These are phyloP conservation scores for Neurospora hispaniola DNA, from an alignment of 495 filamentous ascomycete species.

Conservation along the genomic window DNA sequence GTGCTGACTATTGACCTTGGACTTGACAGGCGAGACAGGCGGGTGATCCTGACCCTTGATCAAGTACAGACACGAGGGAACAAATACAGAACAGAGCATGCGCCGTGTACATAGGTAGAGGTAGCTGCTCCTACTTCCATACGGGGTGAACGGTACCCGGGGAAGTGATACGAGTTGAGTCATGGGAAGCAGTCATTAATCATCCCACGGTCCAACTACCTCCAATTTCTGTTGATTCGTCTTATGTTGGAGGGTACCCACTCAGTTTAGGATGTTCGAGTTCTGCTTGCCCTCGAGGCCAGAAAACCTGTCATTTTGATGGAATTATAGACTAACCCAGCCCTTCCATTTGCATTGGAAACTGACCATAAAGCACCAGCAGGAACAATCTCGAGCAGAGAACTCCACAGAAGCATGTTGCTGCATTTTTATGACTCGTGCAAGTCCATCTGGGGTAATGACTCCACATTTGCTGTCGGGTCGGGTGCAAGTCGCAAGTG, in stretches of 20 bases:
- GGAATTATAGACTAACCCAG: not conserved
- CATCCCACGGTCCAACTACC: not conserved
- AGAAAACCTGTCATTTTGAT: not conserved
- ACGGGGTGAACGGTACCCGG: not conserved
- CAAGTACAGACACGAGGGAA: not conserved
- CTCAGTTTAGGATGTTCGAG: not conserved
- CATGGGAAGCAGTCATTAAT: not conserved
- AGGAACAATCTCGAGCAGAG: not conserved
- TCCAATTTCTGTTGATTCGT: not conserved
- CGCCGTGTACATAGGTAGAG: slow-evolving; percentile 1
- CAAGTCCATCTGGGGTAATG: not conserved
- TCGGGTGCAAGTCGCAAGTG: not conserved
- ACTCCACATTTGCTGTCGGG: not conserved
- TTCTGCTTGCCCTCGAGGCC: not conserved
- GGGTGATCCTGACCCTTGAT: slow-evolving; percentile 34
- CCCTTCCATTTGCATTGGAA: not conserved
- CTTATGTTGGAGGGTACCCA: not conserved
- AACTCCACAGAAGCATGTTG: not conserved
- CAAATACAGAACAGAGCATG: not conserved
- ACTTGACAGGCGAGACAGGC: slow-evolving; percentile 29
- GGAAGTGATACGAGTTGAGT: not conserved
- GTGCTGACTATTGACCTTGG: slow-evolving; percentile 6
- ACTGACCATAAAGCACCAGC: not conserved
- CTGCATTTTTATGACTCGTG: not conserved
- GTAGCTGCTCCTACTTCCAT: not conserved